Conservation (phyloP, 345 rosid species). For the Balakata baccata region DNA sequence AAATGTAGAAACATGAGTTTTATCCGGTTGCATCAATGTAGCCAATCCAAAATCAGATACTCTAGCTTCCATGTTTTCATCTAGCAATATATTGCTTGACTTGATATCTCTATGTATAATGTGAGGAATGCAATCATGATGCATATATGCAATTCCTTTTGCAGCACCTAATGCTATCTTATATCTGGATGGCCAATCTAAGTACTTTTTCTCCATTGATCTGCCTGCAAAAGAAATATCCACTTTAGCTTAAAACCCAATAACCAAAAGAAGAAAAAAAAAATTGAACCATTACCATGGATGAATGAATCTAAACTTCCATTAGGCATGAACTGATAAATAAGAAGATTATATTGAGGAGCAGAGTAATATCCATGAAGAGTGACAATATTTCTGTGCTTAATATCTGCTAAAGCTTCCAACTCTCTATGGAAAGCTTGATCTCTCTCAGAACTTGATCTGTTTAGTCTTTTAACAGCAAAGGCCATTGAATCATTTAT, state of each 20-base stretch:
- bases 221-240: slow-evolving; percentile 39
- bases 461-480: slow-evolving; percentile 75
- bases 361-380: slow-evolving; percentile 70
- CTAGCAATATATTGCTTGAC: slow-evolving; percentile 78
- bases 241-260: not conserved
- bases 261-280: not conserved
- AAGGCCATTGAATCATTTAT: slow-evolving; percentile 51
- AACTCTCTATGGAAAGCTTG: slow-evolving; percentile 72
- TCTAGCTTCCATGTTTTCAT: slow-evolving; percentile 76
- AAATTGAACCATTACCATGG: slow-evolving; percentile 37
- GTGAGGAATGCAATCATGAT: slow-evolving; percentile 85
- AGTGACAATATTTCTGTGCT: slow-evolving; percentile 78
- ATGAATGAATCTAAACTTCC: slow-evolving; percentile 66
- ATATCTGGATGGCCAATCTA: slow-evolving; percentile 65
- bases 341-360: slow-evolving; percentile 65
- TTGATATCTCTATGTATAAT: slow-evolving; percentile 88
- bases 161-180: slow-evolving; percentile 78
- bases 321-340: slow-evolving; percentile 84
- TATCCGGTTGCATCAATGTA: slow-evolving; percentile 21
- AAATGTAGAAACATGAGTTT: slow-evolving; percentile 79
- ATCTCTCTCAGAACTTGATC: slow-evolving; percentile 67
- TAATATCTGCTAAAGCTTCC: slow-evolving; percentile 82
- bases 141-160: slow-evolving; percentile 85
- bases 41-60: slow-evolving; percentile 79
- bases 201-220: slow-evolving; percentile 29